Conservation (phyloP, 2,329 filamentous ascomycete genomes). For the Thelonectria discophora region DNA sequence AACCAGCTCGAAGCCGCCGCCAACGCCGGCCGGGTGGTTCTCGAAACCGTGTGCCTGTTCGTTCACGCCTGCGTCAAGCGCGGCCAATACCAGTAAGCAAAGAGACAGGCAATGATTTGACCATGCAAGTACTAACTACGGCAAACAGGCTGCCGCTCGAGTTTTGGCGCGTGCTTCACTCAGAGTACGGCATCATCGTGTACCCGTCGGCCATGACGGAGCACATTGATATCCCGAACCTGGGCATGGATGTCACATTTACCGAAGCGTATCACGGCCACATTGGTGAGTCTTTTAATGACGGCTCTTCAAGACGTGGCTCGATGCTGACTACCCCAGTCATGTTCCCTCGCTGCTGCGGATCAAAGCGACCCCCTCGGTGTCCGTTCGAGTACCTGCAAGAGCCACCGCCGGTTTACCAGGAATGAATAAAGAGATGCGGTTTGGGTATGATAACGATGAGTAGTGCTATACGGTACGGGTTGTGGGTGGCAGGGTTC, state of each 20-base stretch:
- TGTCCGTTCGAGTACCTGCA: constrained; percentile 51
- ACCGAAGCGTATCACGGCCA: constrained; percentile 50
- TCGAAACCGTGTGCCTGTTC: constrained; percentile 53
- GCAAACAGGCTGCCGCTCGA: constrained; percentile 45
- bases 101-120: neutral
- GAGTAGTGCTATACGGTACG: neutral
- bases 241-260: constrained; percentile 48
- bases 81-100: constrained; percentile 48
- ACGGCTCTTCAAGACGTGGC: too few species aligned
- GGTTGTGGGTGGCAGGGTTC: neutral
- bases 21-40: constrained; percentile 46
- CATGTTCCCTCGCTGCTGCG: constrained; percentile 47
- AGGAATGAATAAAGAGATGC: constrained; percentile 33
- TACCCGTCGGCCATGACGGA: constrained; percentile 52
- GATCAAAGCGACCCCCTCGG: constrained; percentile 43
- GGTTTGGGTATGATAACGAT: constrained; percentile 5
- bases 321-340: constrained; percentile 40
- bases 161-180: constrained; percentile 51
- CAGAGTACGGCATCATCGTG: constrained; percentile 53
- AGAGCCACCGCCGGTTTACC: constrained; percentile 50
- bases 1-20: constrained; percentile 46
- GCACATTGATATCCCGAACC: constrained; percentile 44
- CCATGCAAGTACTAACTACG: neutral
- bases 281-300: constrained; percentile 42
- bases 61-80: constrained; percentile 50